Percentiles rank a stretch among this genome's conserved stretches.
Conservation (phyloP, 2,329 filamentous ascomycete species). For the Arthrobotrys entomopaga region DNA sequence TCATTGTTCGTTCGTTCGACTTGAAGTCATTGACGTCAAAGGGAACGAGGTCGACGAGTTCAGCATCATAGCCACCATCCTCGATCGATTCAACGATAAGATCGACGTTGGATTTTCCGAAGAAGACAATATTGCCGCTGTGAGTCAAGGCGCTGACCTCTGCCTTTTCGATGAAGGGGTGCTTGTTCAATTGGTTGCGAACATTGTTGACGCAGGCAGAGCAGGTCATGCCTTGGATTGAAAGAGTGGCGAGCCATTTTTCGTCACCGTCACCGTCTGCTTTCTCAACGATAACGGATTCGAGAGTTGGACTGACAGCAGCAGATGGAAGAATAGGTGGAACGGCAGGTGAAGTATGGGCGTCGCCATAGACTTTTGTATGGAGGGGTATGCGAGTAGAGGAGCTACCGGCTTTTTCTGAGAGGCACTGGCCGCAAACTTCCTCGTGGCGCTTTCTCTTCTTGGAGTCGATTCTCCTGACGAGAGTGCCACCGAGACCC, state of each 20-base stretch:
- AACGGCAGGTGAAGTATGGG: slow-evolving; percentile 10
- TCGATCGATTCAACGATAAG: slow-evolving; percentile 66
- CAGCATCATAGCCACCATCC: slow-evolving; percentile 67
- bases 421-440: slow-evolving; percentile 46
- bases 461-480: slow-evolving; percentile 31
- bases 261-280: slow-evolving; percentile 56
- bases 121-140: slow-evolving; percentile 72
- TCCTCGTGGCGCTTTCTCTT: slow-evolving; percentile 50
- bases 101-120: slow-evolving; percentile 64
- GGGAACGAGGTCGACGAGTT: slow-evolving; percentile 66
- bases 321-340: slow-evolving; percentile 24
- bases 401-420: slow-evolving; percentile 22
- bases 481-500: slow-evolving; percentile 26
- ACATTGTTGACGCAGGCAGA: slow-evolving; percentile 74
- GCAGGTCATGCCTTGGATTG: slow-evolving; percentile 79
- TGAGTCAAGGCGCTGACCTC: slow-evolving; percentile 74
- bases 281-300: slow-evolving; percentile 61
- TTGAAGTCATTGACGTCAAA: slow-evolving; percentile 67
- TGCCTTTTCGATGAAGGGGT: slow-evolving; percentile 70
- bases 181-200: slow-evolving; percentile 69
- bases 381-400: neutral
- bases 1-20: slow-evolving; percentile 34
- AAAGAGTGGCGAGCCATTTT: slow-evolving; percentile 68
- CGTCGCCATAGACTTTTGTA: slow-evolving; percentile 18
- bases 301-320: slow-evolving; percentile 36